phyloP scores from a whole-genome alignment of 345 rosid species.

The Eucalyptus leucophloia region DNA sequence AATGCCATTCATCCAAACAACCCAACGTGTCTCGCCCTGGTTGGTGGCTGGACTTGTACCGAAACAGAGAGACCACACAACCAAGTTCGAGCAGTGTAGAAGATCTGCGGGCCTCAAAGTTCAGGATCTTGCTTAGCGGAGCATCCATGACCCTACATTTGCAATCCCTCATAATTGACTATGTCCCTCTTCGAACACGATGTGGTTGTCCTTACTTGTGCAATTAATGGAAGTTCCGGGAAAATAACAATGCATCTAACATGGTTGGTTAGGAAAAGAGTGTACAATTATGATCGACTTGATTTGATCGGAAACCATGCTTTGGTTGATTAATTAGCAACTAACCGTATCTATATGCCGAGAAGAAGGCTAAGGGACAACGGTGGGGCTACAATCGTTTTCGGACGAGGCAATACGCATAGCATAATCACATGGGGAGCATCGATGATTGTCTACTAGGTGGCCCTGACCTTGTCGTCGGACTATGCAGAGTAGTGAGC shows the following conservation, averaged over 20 bases:
- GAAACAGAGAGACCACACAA: not conserved
- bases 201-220: not conserved
- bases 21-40: not conserved
- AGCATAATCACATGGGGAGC: not conserved
- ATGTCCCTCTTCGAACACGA: not conserved
- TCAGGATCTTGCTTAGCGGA: not conserved
- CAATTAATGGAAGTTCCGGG: not conserved
- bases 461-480: not conserved
- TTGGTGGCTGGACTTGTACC: not conserved
- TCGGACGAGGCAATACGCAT: not conserved
- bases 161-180: not conserved
- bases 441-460: not conserved
- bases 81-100: not conserved
- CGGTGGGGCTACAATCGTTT: not conserved
- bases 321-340: not conserved
- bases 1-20: not conserved
- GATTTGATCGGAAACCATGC: not conserved
- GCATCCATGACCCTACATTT: not conserved
- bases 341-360: not conserved
- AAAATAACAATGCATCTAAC: not conserved
- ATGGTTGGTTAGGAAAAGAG: not conserved
- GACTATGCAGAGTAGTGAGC: not conserved
- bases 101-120: not conserved
- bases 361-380: not conserved
- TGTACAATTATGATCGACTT: not conserved